A percentile compares a stretch with the other conserved stretches of the same genome.
phyloP scores from a whole-genome alignment of 129 eudicot genomes.

The Ambrosia trifida region DNA sequence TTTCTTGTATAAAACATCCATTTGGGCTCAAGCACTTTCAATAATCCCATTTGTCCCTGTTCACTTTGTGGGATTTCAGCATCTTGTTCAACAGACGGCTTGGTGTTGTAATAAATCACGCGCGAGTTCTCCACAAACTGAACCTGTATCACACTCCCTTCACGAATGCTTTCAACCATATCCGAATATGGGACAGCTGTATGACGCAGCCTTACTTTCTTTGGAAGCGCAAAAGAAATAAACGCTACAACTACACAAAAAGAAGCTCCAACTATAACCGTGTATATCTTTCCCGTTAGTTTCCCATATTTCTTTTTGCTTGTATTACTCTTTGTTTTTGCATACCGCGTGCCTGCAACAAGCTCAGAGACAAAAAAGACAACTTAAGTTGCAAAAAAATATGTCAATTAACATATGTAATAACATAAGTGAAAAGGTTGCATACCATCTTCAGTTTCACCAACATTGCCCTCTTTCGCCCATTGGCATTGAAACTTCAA shows the following conservation, averaged over 20 bases:
- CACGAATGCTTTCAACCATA: slow-evolving; percentile 36
- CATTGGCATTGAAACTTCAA: slow-evolving; percentile 39
- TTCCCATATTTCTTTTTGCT: slow-evolving; percentile 19
- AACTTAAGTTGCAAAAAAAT: not conserved
- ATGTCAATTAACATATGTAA: not conserved
- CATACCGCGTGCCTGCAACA: slow-evolving; percentile 20
- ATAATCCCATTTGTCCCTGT: slow-evolving; percentile 12
- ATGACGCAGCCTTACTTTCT: slow-evolving; percentile 26
- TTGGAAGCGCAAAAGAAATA: slow-evolving; percentile 32
- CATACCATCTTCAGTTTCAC: slow-evolving; percentile 39
- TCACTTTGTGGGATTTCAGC: slow-evolving; percentile 23
- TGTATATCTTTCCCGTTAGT: slow-evolving; percentile 28
- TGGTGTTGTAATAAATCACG: slow-evolving; percentile 33
- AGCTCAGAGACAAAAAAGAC: not conserved
- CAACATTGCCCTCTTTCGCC: slow-evolving; percentile 31
- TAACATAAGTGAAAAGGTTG: not conserved
- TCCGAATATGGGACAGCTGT: slow-evolving; percentile 39
- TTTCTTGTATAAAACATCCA: slow-evolving; percentile 38
- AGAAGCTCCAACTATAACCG: slow-evolving; percentile 34
- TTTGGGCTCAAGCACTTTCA: slow-evolving; percentile 26
- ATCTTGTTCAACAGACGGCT: slow-evolving; percentile 22
- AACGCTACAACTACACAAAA: slow-evolving; percentile 32
- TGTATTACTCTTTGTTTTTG: slow-evolving; percentile 23
- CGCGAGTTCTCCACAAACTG: slow-evolving; percentile 45
- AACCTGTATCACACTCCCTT: slow-evolving; percentile 39